phyloP scores from a whole-genome alignment of 2,329 filamentous ascomycete genomes.

The Verticillium klebahnii region DNA sequence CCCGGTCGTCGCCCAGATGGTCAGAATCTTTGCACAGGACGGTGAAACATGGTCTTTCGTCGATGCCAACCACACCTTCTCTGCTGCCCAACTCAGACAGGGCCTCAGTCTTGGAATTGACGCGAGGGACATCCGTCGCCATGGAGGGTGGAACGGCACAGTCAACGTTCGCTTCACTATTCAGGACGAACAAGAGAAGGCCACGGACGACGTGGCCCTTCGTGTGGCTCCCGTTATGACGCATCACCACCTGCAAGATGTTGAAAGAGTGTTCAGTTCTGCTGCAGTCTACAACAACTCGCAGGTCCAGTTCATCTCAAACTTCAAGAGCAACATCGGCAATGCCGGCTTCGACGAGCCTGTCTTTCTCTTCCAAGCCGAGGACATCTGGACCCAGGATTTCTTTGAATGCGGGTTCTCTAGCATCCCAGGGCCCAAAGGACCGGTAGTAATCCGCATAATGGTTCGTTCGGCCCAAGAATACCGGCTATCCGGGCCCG shows the following conservation, averaged over 20 bases:
- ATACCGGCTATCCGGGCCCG: slow-evolving; percentile 19
- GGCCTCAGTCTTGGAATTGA: slow-evolving; percentile 32
- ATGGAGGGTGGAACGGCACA: slow-evolving; percentile 20
- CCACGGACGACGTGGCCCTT: slow-evolving; percentile 23
- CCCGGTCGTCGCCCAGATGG: slow-evolving; percentile 8
- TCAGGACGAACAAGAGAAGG: neutral
- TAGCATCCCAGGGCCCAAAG: slow-evolving; percentile 30
- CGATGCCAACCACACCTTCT: slow-evolving; percentile 21
- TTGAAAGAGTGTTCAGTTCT: slow-evolving; percentile 20
- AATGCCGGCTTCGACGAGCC: slow-evolving; percentile 12
- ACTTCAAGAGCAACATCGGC: slow-evolving; percentile 3
- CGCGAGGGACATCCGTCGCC: slow-evolving; percentile 21
- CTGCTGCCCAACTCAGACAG: slow-evolving; percentile 15
- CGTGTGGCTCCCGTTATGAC: slow-evolving; percentile 31
- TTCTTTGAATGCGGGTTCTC: slow-evolving; percentile 31
- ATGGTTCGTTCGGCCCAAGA: slow-evolving; percentile 25
- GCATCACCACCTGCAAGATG: slow-evolving; percentile 29
- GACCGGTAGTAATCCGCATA: slow-evolving; percentile 24
- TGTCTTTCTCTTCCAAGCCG: slow-evolving; percentile 15
- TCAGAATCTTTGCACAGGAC: slow-evolving; percentile 11
- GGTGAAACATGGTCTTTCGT: slow-evolving; percentile 19
- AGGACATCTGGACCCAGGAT: slow-evolving; percentile 33
- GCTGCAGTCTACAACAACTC: neutral
- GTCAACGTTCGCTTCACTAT: slow-evolving; percentile 21
- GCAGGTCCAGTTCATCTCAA: neutral